Conservation (phyloP, 148 eudicot species). For the Drosera capensis region DNA sequence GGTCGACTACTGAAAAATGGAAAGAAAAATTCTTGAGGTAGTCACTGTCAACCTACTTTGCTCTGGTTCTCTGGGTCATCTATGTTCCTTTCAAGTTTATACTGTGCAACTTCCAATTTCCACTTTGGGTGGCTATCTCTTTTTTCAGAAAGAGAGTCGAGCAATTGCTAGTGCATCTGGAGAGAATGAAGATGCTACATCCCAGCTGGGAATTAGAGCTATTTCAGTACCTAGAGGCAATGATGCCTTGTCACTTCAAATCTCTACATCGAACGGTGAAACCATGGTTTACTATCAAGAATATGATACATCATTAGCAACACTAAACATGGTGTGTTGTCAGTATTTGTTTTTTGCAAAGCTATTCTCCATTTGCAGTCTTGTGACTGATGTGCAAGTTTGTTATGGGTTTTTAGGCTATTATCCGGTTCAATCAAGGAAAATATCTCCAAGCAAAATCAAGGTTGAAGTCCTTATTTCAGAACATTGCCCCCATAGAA, state of each 20-base stretch:
- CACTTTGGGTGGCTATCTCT: constrained; percentile 6
- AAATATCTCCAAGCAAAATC: constrained; percentile 60
- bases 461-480: constrained; percentile 58
- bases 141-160: constrained; percentile 66
- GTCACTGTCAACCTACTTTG: neutral
- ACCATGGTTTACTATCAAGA: constrained; percentile 26
- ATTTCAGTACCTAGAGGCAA: constrained; percentile 29
- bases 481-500: constrained; percentile 77
- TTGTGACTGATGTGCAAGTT: neutral
- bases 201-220: constrained; percentile 28
- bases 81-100: neutral
- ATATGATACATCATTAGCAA: constrained; percentile 48
- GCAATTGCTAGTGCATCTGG: constrained; percentile 51
- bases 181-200: constrained; percentile 36
- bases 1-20: no score
- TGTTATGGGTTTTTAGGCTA: constrained; percentile 40
- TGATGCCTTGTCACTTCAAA: constrained; percentile 16
- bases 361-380: neutral
- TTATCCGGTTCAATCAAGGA: constrained; percentile 65
- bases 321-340: constrained; percentile 53
- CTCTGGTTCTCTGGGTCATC: no score
- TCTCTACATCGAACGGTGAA: constrained; percentile 22
- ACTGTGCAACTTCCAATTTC: neutral
- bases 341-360: neutral
- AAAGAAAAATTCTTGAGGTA: no score